A percentile compares a stretch with the other conserved stretches of the same genome.
phyloP scores from a whole-genome alignment of 2,329 filamentous ascomycete species.

The Ceratocystis lukuohia region DNA sequence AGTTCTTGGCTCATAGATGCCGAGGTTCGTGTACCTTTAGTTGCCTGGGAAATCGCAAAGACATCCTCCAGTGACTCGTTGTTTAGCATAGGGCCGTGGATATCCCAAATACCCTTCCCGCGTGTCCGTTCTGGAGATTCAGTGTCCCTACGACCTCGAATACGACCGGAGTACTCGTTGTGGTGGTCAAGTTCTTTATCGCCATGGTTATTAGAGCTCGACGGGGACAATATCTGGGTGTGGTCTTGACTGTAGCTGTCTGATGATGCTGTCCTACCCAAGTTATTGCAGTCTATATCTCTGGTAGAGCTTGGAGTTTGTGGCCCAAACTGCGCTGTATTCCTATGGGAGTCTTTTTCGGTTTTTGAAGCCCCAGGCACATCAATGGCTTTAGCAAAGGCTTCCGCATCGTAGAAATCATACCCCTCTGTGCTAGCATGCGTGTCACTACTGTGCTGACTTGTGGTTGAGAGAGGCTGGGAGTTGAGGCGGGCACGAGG shows the following conservation, averaged over 20 bases:
- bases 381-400: slow-evolving; percentile 38
- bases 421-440: slow-evolving; percentile 46
- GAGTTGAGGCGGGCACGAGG: slow-evolving; percentile 38
- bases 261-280: slow-evolving; percentile 5
- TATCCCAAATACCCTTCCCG: slow-evolving; percentile 8
- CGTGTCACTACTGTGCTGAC: slow-evolving; percentile 36
- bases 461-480: slow-evolving; percentile 36
- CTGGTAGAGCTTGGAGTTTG: slow-evolving; percentile 4
- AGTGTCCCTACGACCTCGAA: slow-evolving; percentile 27
- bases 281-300: background rate
- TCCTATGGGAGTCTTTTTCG: slow-evolving; percentile 1
- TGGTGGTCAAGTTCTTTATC: slow-evolving; percentile 24
- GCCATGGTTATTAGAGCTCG: background rate
- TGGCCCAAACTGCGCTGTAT: slow-evolving; percentile 2
- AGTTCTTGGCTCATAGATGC: slow-evolving; percentile 7
- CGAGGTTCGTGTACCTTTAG: background rate
- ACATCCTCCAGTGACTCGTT: slow-evolving; percentile 3
- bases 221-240: background rate
- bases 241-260: slow-evolving; percentile 3
- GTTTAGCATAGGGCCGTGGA: background rate
- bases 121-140: slow-evolving; percentile 5
- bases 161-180: slow-evolving; percentile 34
- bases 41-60: slow-evolving; percentile 1
- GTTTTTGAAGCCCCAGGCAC: slow-evolving; percentile 28
- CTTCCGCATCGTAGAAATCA: slow-evolving; percentile 52